Percentiles rank a stretch among this genome's conserved stretches.
phyloP scores from a whole-genome alignment of 108 stramenopile genomes.

The Cyclotella baltica region DNA sequence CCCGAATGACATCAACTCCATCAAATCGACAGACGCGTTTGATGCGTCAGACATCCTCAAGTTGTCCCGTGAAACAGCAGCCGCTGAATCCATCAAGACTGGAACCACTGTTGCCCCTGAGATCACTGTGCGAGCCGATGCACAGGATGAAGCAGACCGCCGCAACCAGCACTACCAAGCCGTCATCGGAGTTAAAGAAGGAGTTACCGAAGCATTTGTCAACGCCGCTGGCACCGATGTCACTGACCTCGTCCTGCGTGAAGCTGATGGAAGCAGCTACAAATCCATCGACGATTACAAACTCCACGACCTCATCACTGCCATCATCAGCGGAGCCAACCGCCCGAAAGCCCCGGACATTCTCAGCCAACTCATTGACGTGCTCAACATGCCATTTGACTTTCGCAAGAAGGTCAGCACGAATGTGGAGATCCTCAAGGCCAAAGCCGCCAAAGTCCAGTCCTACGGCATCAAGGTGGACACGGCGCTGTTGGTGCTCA shows the following conservation, averaged over 20 bases:
- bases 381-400: not conserved
- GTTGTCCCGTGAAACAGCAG: not conserved
- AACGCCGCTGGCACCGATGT: not conserved
- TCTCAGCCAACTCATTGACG: not conserved
- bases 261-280: not conserved
- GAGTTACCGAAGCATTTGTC: not conserved
- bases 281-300: not conserved
- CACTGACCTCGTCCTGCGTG: not conserved
- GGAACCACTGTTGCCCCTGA: not conserved
- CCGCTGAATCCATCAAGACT: not conserved
- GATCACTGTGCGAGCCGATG: not conserved
- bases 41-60: not conserved
- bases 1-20: not conserved
- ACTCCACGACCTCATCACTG: not conserved
- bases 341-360: not conserved
- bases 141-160: conserved; percentile 1
- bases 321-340: conserved; percentile 4
- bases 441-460: not conserved
- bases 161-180: not conserved
- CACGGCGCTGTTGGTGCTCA: not conserved
- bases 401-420: conserved; percentile 8
- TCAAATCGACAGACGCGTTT: not conserved
- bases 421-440: conserved; percentile 2
- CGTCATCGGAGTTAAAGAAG: conserved; percentile 2
- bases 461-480: not conserved